Conservation (phyloP, 1,284 basidiomycete genomes). For the Moesziomyces antarcticus region DNA sequence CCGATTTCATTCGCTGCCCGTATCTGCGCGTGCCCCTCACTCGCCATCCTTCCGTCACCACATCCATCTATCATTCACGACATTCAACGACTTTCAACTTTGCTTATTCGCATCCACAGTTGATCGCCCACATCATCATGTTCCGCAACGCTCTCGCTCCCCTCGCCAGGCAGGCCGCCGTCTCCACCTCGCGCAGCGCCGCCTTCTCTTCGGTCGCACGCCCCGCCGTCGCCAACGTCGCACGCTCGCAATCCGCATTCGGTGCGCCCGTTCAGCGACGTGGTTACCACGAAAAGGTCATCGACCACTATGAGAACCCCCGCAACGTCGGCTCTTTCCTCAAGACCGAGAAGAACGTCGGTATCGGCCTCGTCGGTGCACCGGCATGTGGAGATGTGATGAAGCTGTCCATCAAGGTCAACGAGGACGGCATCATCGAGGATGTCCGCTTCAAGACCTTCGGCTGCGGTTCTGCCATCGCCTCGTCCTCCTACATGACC, state of each 20-base stretch:
- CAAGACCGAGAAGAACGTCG: slow-evolving; percentile 89
- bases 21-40: not conserved
- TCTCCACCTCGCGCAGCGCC: slow-evolving; percentile 32
- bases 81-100: slow-evolving; percentile 1
- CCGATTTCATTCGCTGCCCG: not conserved
- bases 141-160: slow-evolving; percentile 42
- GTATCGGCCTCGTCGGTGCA: slow-evolving; percentile 97
- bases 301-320: slow-evolving; percentile 68
- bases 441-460: slow-evolving; percentile 90
- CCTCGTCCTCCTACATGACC: slow-evolving; percentile 77
- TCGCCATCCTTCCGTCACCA: not conserved
- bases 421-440: slow-evolving; percentile 90
- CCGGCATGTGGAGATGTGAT: slow-evolving; percentile 95
- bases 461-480: slow-evolving; percentile 91
- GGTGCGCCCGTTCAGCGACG: slow-evolving; percentile 41
- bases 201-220: slow-evolving; percentile 41
- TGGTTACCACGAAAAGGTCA: slow-evolving; percentile 67
- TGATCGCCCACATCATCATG: slow-evolving; percentile 11
- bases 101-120: not conserved
- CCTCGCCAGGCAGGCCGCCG: slow-evolving; percentile 40
- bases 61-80: not conserved
- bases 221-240: slow-evolving; percentile 31
- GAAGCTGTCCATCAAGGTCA: slow-evolving; percentile 98
- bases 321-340: slow-evolving; percentile 83
- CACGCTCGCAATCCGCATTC: slow-evolving; percentile 27